Conservation (phyloP, 305 asterid genomes). For the Euphrasia arctica region DNA sequence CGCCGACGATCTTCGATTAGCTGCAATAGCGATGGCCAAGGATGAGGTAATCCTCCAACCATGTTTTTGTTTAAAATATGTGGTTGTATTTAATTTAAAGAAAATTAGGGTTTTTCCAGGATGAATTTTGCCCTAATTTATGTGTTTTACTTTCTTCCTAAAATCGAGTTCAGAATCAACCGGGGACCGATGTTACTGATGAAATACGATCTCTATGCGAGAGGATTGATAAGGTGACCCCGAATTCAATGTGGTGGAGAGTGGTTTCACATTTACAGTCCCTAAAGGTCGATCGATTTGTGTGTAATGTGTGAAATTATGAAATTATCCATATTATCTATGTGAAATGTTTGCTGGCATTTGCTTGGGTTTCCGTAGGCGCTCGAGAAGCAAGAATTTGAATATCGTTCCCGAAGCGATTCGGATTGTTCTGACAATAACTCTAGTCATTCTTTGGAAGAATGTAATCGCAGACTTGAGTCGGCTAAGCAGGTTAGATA, state of each 20-base stretch:
- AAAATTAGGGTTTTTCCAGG: not conserved
- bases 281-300: conserved; percentile 40
- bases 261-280: conserved; percentile 40
- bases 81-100: not conserved
- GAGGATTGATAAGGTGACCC: conserved; percentile 27
- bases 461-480: conserved; percentile 43
- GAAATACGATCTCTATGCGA: conserved; percentile 40
- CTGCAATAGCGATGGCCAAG: conserved; percentile 26
- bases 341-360: conserved; percentile 18
- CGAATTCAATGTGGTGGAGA: conserved; percentile 31
- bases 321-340: not conserved
- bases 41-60: conserved; percentile 28
- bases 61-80: not conserved
- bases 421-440: conserved; percentile 32
- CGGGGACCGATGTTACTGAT: conserved; percentile 31
- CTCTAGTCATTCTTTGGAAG: conserved; percentile 34
- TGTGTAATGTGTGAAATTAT: not conserved
- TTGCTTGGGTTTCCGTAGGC: conserved; percentile 39
- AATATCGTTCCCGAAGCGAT: conserved; percentile 36
- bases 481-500: conserved; percentile 54
- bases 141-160: not conserved
- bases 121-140: not conserved
- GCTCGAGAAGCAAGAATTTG: conserved; percentile 52
- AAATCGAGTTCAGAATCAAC: conserved; percentile 25
- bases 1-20: conserved; percentile 4